Base-by-base conservation (phyloP, 352 stramenopile genomes). In the Saprolegnia diclina region DNA sequence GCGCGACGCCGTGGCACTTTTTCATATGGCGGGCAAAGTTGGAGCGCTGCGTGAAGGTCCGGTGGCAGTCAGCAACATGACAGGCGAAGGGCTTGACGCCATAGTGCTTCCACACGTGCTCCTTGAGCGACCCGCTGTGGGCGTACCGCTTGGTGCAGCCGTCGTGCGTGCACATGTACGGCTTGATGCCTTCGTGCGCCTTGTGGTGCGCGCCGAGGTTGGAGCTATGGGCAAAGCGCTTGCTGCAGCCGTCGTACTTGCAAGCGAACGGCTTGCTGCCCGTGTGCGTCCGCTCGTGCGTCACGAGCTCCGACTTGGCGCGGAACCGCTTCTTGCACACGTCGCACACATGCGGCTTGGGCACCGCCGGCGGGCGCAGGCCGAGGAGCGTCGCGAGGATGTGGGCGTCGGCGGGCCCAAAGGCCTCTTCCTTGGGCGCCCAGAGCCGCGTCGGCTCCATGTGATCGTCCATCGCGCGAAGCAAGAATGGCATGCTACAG, bases 71-170 rank as follows among this genome's bases (percentile, higher is more conserved):
- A 10, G 55, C 24, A 0, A 68, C 66, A 19, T 45, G 79, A 72
- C 77, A 83, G 26, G 77, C 75, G 65, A 75, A 82, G 11, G 77
- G 77, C 19, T 81, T 82, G 21, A 76, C 52, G 26, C 71, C 72
- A 16, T 71, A 70, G 46, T 83, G 77, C n/a, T 72, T 76, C 44
- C 75, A 71, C n/a, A 79, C 74, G 73, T 83, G 77, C 42, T 79
- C 80, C 46, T 70, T 77, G 22, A 83, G 56, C 48, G 82, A 83
- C 13, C 73, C 76, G 24, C 65, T 77, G 67, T 83, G 76, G 0
- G 63, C 64, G 61, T 83, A 83, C 21, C 62, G 73, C 53, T 83
- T 82, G 35, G 65, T 72, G 63, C 77, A 83, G 14, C 71, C 70
- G 19, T 64, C 62, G 50, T 73, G 72, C 26, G 38, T 69, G 65